Percentiles rank a stretch among this genome's conserved stretches.
phyloP scores from a whole-genome alignment of 371 early-diverging fungal species.

The Synchytrium microbalum region DNA sequence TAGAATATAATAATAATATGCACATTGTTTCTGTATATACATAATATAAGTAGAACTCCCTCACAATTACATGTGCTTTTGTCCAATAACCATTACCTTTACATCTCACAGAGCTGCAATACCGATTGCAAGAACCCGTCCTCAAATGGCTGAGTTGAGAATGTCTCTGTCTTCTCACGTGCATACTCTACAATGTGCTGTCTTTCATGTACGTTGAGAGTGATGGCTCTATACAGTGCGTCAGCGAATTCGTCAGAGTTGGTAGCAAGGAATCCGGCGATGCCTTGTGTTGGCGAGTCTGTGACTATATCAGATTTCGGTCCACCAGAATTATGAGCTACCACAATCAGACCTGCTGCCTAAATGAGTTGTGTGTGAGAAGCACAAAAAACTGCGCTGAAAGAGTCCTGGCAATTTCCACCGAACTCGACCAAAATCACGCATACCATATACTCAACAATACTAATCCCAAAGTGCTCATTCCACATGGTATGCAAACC shows the following conservation, averaged over 20 bases:
- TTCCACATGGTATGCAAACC: conserved; percentile 94
- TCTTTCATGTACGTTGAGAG: not conserved
- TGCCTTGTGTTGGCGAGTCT: conserved; percentile 38
- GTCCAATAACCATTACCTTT: too few species aligned
- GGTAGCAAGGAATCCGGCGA: conserved; percentile 59
- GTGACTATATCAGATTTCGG: conserved; percentile 87
- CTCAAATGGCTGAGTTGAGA: not conserved
- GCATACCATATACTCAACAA: conserved; percentile 91
- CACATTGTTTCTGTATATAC: not conserved
- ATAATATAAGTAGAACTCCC: too few species aligned
- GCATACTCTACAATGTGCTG: not conserved
- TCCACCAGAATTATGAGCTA: conserved; percentile 91
- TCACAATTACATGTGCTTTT: too few species aligned
- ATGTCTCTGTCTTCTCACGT: not conserved
- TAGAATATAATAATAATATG: not conserved
- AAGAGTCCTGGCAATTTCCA: not conserved
- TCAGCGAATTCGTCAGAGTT: conserved; percentile 59
- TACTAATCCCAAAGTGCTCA: conserved; percentile 96
- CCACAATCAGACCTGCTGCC: conserved; percentile 84
- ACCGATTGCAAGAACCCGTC: not conserved
- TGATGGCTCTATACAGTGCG: not conserved
- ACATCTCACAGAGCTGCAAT: not conserved
- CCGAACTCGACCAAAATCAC: not conserved
- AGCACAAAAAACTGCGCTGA: too few species aligned
- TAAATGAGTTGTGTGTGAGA: conserved; percentile 13